Conservation (phyloP, 106 monocot species). For the Allium cepa region DNA sequence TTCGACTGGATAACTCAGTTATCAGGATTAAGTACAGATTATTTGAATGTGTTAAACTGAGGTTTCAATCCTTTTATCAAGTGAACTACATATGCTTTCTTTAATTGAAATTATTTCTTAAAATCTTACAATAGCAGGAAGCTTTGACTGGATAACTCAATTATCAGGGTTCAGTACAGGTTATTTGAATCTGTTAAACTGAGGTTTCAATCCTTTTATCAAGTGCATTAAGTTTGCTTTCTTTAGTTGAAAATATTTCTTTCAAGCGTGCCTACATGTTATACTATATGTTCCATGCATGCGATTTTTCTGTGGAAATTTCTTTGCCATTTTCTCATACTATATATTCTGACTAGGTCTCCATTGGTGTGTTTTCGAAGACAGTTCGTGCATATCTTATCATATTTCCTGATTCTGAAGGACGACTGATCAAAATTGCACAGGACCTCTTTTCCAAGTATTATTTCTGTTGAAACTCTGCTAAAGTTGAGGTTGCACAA, state of each 20-base stretch:
- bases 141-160: too few species aligned
- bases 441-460: slow-evolving; percentile 84
- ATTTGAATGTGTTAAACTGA: too few species aligned
- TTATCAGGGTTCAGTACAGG: too few species aligned
- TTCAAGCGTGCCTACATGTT: too few species aligned
- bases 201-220: background rate
- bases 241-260: too few species aligned
- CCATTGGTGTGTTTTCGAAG: slow-evolving; percentile 71
- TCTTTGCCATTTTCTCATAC: background rate
- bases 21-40: too few species aligned
- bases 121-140: too few species aligned
- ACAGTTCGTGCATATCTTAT: slow-evolving; percentile 80
- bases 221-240: background rate
- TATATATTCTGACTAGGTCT: slow-evolving; percentile 33
- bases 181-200: too few species aligned
- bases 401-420: slow-evolving; percentile 97
- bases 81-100: too few species aligned
- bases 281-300: background rate
- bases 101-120: too few species aligned
- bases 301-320: background rate
- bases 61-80: too few species aligned
- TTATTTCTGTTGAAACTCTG: slow-evolving; percentile 2
- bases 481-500: background rate
- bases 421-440: slow-evolving; percentile 66
- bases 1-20: too few species aligned